These are phyloP conservation scores for Paratinospora sagittata DNA, from an alignment of 164 flowering plant genomes.

Conservation along the genomic window DNA sequence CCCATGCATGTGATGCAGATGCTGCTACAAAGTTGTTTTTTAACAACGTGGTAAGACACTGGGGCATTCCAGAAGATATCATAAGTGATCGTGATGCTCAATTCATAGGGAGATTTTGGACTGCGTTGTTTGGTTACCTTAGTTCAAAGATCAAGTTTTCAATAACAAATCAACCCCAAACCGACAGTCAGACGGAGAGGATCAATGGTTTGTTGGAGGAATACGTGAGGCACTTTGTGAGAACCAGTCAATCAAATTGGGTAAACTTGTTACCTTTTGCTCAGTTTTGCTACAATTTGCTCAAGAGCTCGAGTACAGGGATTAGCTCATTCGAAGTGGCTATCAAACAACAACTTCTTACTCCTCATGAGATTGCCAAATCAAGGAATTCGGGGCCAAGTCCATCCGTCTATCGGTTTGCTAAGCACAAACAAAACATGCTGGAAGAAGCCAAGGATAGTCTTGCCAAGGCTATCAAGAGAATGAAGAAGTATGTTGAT, in stretches of 20 bases:
- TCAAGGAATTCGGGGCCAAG: no score
- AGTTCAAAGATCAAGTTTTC: background rate
- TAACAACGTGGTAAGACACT: background rate
- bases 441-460: no score
- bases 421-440: no score
- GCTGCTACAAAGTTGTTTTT: background rate
- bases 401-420: no score
- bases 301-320: no score
- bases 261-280: background rate
- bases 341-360: no score
- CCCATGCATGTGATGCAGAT: background rate
- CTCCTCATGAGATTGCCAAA: background rate
- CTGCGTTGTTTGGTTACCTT: background rate
- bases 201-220: background rate
- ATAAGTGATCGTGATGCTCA: background rate
- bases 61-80: background rate
- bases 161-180: background rate
- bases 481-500: no score
- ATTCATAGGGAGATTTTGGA: no score
- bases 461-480: no score
- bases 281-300: background rate
- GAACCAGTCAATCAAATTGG: background rate
- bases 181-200: background rate
- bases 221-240: background rate
- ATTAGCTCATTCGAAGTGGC: no score